phyloP scores from a whole-genome alignment of 2,329 filamentous ascomycete species.

The Pestalotiopsis sp. region DNA sequence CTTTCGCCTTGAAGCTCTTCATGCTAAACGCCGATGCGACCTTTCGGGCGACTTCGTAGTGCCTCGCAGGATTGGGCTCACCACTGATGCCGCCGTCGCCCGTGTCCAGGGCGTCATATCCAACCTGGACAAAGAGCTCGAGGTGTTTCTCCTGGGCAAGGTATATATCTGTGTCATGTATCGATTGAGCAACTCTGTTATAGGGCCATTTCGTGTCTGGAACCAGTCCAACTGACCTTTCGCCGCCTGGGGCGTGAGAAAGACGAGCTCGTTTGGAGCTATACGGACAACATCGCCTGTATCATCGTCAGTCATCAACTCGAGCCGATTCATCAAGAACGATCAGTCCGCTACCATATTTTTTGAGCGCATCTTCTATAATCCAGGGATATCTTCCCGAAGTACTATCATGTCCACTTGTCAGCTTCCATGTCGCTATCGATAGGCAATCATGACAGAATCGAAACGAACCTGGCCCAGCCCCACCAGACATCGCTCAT shows the following conservation, averaged over 20 bases:
- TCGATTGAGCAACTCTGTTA: background rate
- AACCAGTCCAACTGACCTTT: slow-evolving; percentile 6
- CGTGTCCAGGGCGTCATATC: slow-evolving; percentile 20
- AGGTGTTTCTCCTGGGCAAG: slow-evolving; percentile 18
- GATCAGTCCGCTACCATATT: slow-evolving; percentile 15
- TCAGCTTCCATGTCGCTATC: background rate
- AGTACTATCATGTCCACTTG: background rate
- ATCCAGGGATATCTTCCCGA: slow-evolving; percentile 20
- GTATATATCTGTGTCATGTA: slow-evolving; percentile 20
- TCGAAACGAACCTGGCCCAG: slow-evolving; percentile 12
- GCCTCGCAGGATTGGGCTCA: slow-evolving; percentile 24
- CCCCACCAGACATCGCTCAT: slow-evolving; percentile 22
- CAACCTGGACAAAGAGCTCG: slow-evolving; percentile 24
- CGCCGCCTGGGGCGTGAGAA: slow-evolving; percentile 18
- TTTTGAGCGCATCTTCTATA: slow-evolving; percentile 16
- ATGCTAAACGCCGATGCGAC: slow-evolving; percentile 27
- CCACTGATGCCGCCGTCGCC: slow-evolving; percentile 22
- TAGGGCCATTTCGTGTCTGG: background rate
- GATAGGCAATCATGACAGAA: background rate
- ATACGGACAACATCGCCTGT: slow-evolving; percentile 21
- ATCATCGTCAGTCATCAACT: background rate
- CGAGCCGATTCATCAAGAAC: background rate
- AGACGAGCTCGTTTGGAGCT: slow-evolving; percentile 23
- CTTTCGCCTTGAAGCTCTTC: slow-evolving; percentile 14
- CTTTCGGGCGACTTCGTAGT: slow-evolving; percentile 22